Base-by-base conservation (phyloP, 257 asterid species). In the Fraxinus americana region DNA sequence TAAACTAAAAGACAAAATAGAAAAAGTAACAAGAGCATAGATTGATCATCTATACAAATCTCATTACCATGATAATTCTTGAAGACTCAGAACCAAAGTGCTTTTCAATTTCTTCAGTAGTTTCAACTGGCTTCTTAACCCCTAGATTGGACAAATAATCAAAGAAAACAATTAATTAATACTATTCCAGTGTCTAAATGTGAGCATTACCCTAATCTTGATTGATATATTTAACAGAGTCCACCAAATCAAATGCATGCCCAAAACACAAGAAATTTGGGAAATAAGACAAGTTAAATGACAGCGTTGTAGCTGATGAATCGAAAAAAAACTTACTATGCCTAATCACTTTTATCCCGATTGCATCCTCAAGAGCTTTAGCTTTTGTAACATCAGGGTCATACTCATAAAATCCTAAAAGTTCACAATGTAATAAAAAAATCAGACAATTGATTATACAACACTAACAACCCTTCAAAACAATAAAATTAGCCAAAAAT, bases 51-150 rank as follows among this genome's bases (percentile, higher is more conserved):
- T 7, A n/a, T n/a, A 50, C 6, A 74, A 79, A 34, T 75, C 73
- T 78, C 21, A 45, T 68, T 78, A 95, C 99, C 98, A 93, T 93
- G 36, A 92, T 85, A 65, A 96, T 96, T 70, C 79, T 89, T 25
- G 97, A 89, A 17, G 98, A 87, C 85, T 96, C 94, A 80, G 95
- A 96, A 48, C 91, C 90, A 74, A 96, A 96, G 72, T 88, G 92
- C 65, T 75, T 89, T 85, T 92, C 99, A 77, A 93, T 87, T 81
- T 96, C 99, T 77, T 91, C 94, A 27, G 96, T 95, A 68, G 96
- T 85, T 86, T 98, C 99, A 16, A 90, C 94, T 13, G 99, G 98
- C 83, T 96, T 93, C 92, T 96, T 96, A 81, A 79, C 80, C 83
- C 79, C 98, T 96, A 71, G 14, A 73, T 34, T 81, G 71, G 70